phyloP scores from a whole-genome alignment of 345 rosid species.

The Camelina laxa region DNA sequence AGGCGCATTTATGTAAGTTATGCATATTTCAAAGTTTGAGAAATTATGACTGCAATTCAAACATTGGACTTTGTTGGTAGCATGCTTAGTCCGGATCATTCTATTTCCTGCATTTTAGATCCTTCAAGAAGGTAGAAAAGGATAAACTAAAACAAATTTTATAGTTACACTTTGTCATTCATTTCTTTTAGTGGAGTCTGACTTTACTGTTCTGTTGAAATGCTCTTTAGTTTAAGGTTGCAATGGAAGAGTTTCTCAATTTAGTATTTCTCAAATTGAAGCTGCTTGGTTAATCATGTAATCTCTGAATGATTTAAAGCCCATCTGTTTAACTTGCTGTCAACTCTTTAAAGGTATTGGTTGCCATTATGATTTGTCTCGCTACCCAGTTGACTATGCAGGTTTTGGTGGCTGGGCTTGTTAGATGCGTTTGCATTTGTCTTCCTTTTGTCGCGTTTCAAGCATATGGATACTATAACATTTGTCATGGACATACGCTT shows the following conservation, averaged over 20 bases:
- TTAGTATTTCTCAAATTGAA: background rate
- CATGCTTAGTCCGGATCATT: background rate
- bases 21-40: slow-evolving; percentile 27
- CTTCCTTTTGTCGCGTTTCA: slow-evolving; percentile 81
- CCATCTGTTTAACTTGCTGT: background rate
- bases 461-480: slow-evolving; percentile 77
- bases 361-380: slow-evolving; percentile 19
- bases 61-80: background rate
- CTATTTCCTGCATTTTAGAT: background rate
- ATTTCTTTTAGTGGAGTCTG: background rate
- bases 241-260: slow-evolving; percentile 8
- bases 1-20: slow-evolving; percentile 62
- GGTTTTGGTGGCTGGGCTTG: slow-evolving; percentile 63
- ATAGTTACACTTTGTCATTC: slow-evolving; percentile 3
- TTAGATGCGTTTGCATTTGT: slow-evolving; percentile 62
- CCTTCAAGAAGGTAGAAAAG: background rate
- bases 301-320: slow-evolving; percentile 5
- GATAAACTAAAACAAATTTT: background rate
- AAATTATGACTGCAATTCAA: background rate
- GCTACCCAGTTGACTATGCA: slow-evolving; percentile 58
- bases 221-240: background rate
- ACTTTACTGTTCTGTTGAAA: background rate
- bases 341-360: background rate
- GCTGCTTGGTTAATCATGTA: slow-evolving; percentile 10
- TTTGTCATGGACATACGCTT: slow-evolving; percentile 61